Evolutionary conservation across 2,329 filamentous ascomycete species (phyloP).

Genomic region (Daldinia sp.): DNA sequence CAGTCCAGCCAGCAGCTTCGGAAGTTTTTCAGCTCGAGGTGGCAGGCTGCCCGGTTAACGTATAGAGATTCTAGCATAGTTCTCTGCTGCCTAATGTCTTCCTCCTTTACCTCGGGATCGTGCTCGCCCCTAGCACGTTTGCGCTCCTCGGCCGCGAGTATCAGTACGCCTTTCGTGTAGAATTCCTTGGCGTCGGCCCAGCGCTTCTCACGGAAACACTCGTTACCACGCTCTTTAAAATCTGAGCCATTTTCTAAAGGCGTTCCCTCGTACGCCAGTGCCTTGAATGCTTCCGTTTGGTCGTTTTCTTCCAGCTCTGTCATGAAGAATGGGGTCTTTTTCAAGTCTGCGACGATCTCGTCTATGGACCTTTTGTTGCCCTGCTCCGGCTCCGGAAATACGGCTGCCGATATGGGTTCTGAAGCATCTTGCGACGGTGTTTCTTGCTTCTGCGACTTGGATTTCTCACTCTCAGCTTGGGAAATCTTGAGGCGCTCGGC

Average conservation of each 20-base stretch:
- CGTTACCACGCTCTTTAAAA: conserved; percentile 93
- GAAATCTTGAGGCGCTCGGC: conserved; percentile 51
- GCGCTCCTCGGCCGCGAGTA: conserved; percentile 71
- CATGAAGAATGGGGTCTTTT: conserved; percentile 88
- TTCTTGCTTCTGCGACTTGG: conserved; percentile 24
- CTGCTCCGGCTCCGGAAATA: conserved; percentile 57
- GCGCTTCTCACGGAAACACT: conserved; percentile 76
- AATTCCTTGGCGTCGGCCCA: conserved; percentile 90
- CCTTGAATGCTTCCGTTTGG: conserved; percentile 85
- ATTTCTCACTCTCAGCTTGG: conserved; percentile 34
- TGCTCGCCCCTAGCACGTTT: conserved; percentile 56
- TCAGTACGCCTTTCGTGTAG: conserved; percentile 84
- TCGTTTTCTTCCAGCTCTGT: conserved; percentile 87
- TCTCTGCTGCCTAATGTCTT: conserved; percentile 61
- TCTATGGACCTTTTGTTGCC: conserved; percentile 59
- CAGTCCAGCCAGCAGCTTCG: conserved; percentile 87
- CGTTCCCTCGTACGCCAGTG: conserved; percentile 92
- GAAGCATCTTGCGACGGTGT: conserved; percentile 25
- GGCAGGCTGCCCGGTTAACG: conserved; percentile 88
- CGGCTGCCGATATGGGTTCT: conserved; percentile 19
- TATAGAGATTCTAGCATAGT: conserved; percentile 78
- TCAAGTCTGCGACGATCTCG: conserved; percentile 65
- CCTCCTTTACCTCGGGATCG: conserved; percentile 51
- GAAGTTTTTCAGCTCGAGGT: conserved; percentile 89
- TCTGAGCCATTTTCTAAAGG: conserved; percentile 81